Evolutionary conservation across 768 basidiomycete genomes (phyloP).

Genomic region (Daedalea quercina): DNA sequence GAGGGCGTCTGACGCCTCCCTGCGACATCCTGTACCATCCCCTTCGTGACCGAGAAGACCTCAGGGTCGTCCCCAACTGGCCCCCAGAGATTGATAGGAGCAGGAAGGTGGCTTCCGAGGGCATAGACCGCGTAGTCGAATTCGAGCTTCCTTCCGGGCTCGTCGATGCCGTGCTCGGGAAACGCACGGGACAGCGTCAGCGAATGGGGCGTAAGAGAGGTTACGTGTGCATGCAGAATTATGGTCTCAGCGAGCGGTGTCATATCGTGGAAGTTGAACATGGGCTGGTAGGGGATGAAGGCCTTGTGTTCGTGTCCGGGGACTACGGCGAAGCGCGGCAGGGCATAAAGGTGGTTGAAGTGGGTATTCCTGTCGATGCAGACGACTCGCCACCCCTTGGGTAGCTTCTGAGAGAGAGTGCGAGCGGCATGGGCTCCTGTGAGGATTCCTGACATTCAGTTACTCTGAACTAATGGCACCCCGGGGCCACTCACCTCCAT

Average conservation of each 20-base stretch:
- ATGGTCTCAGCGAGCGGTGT: constrained; percentile 16
- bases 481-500: constrained; percentile 46
- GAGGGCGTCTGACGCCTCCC: neutral
- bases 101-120: constrained; percentile 50
- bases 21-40: neutral
- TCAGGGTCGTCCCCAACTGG: constrained; percentile 13
- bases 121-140: constrained; percentile 60
- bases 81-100: constrained; percentile 50
- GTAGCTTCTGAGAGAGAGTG: constrained; percentile 42
- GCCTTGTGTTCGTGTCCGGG: constrained; percentile 61
- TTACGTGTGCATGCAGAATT: constrained; percentile 40
- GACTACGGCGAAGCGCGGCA: constrained; percentile 51
- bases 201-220: constrained; percentile 30
- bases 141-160: constrained; percentile 24
- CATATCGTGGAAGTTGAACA: constrained; percentile 26
- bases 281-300: constrained; percentile 50
- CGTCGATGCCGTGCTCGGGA: constrained; percentile 36
- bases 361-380: constrained; percentile 57
- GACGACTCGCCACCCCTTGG: constrained; percentile 47
- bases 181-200: constrained; percentile 40
- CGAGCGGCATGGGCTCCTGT: constrained; percentile 46
- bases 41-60: neutral
- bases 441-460: no score
- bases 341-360: constrained; percentile 39
- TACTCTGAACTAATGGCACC: no score